These are phyloP conservation scores for Microcos paniculata DNA, from an alignment of 345 rosid species.

Conservation along the genomic window DNA sequence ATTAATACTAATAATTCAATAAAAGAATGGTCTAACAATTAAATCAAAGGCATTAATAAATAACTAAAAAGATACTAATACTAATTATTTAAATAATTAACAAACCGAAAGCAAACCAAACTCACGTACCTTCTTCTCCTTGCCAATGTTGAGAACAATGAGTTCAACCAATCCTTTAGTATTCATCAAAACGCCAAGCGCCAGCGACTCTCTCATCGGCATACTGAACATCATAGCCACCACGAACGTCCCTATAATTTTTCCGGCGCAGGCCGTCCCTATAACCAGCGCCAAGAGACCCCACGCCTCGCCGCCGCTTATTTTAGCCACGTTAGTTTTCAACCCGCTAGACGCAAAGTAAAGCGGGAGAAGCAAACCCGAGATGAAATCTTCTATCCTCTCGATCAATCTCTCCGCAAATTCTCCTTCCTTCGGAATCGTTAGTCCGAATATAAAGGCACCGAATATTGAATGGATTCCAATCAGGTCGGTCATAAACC, in stretches of 20 bases:
- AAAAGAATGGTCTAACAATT: too few relatives aligned
- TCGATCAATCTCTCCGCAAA: constrained; percentile 72
- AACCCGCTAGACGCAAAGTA: constrained; percentile 89
- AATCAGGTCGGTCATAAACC: constrained; percentile 39
- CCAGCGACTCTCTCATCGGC: constrained; percentile 69
- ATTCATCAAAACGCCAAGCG: constrained; percentile 84
- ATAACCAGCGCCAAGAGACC: constrained; percentile 68
- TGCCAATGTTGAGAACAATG: constrained; percentile 92
- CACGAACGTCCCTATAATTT: constrained; percentile 68
- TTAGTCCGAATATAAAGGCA: constrained; percentile 75
- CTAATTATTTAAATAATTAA: background rate
- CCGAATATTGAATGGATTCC: constrained; percentile 90
- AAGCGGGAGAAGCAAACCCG: constrained; percentile 81
- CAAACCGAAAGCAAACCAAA: background rate
- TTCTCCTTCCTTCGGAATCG: constrained; percentile 78
- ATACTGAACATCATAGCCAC: constrained; percentile 66
- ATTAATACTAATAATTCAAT: too few relatives aligned
- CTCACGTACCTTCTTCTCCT: constrained; percentile 77
- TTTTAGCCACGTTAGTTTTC: constrained; percentile 68
- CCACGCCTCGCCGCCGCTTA: constrained; percentile 62
- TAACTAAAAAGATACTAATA: background rate
- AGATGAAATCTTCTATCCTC: constrained; percentile 82
- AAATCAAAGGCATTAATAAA: too few relatives aligned
- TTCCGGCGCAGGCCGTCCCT: constrained; percentile 71
- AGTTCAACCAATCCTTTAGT: constrained; percentile 94